Conservation (phyloP, 306 rosid genomes). For the Glycyrrhiza uralensis region DNA sequence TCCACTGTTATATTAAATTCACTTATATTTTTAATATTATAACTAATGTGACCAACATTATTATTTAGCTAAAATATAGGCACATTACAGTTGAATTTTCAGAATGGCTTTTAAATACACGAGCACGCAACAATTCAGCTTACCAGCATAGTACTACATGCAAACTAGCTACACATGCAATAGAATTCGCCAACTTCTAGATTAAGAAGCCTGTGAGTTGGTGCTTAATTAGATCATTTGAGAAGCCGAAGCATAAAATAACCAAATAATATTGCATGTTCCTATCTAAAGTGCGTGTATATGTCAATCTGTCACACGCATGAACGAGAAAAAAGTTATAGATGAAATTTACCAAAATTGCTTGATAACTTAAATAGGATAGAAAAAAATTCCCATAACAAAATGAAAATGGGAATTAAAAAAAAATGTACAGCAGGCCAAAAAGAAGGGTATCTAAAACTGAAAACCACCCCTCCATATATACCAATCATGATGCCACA, state of each 20-base stretch:
- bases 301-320: too few relatives aligned
- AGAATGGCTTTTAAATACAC: background rate
- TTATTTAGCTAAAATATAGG: background rate
- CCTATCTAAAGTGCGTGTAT: background rate
- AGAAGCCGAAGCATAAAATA: background rate
- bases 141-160: background rate
- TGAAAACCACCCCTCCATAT: background rate
- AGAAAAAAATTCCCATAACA: background rate
- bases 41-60: background rate
- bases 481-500: background rate
- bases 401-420: background rate
- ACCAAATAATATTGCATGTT: background rate
- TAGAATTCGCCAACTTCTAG: background rate
- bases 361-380: slow-evolving; percentile 14
- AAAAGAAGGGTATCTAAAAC: background rate
- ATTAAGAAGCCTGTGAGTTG: background rate
- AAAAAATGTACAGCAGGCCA: background rate
- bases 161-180: background rate
- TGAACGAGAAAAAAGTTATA: background rate
- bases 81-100: background rate
- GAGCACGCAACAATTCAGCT: background rate
- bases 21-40: background rate
- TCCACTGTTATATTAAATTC: background rate
- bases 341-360: background rate
- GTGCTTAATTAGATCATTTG: background rate